Evolutionary conservation across 371 early-diverging fungal species (phyloP).

Genomic region (Mucor circinelloides): DNA sequence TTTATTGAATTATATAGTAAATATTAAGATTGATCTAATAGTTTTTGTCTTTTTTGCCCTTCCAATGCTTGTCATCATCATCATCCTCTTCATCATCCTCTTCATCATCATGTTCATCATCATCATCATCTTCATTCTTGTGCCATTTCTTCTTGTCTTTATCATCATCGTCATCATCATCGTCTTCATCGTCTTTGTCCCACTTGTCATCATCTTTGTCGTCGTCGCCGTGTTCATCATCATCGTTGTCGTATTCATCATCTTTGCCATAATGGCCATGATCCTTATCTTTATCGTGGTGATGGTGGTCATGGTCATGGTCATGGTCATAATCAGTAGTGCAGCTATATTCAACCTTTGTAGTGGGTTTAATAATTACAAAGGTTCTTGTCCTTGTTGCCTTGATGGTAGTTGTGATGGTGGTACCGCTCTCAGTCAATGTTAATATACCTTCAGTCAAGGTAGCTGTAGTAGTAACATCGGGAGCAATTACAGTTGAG

Average conservation of each 20-base stretch:
- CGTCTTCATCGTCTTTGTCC: neutral
- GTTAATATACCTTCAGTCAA: neutral
- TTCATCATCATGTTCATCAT: constrained; percentile 17
- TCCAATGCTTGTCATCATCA: constrained; percentile 21
- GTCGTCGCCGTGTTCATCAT: neutral
- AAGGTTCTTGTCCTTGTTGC: neutral
- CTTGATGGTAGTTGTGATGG: neutral
- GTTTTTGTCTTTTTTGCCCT: neutral
- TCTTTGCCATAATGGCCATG: neutral
- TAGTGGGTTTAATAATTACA: neutral
- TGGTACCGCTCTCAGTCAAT: neutral
- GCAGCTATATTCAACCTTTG: neutral
- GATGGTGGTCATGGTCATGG: neutral
- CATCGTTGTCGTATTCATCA: neutral
- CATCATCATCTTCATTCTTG: constrained; percentile 34
- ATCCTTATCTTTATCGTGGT: neutral
- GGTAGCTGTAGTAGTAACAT: neutral
- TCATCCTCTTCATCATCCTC: constrained; percentile 12
- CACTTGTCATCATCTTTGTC: neutral
- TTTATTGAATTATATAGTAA: neutral
- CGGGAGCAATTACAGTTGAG: neutral
- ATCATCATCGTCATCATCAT: neutral
- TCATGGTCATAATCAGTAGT: neutral
- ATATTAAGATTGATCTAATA: neutral
- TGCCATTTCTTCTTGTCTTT: constrained; percentile 15